Base-by-base conservation (phyloP, 2,329 filamentous ascomycete genomes). In the Colletotrichum melonis region DNA sequence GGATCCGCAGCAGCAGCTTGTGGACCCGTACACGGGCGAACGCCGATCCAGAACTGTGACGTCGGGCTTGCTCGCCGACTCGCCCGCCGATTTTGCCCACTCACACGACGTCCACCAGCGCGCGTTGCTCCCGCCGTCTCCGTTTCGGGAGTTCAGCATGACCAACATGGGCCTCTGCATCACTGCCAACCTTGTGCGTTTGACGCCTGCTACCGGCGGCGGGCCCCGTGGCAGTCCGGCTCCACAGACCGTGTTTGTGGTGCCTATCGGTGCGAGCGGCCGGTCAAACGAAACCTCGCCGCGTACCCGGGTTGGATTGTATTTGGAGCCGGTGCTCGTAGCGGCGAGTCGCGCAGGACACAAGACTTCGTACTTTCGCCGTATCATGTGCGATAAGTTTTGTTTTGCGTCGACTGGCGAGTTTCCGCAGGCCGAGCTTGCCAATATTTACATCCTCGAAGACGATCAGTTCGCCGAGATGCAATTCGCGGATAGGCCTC, bases 91-190 rank as follows among this genome's bases (percentile, higher is more conserved):
- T 22, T 73, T 73, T 22, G 67, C 60, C 9, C 67, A 49, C 19
- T 73, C 70, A 19, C 55, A 42, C 24, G 60, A 73, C 35, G 55
- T 73, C 19, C 70, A 73, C 35, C 70, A 73, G 57, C 70, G 70
- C 19, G 70, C 70, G 8, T 55, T 73, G 42, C 66, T 71, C 54
- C 55, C 26, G 14, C 54, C 60, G 9, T 59, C 66, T 1, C 70
- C 70, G 9, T 73, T 73, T 16, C 70, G 70, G 9, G 54, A 71
- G 26, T 73, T 69, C 28, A 70, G 67, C 55, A 73, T 73, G 70
- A 73, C 70, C 6, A 73, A 73, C 46, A 69, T 73, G 66, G 70
- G 70, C 4, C 56, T 73, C 26, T 73, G 67, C 67, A 73, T 73
- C 16, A 26, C 49, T 11, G 70, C 67, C 5, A 60, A 60, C 16